These are phyloP conservation scores for Tripidium arundinaceum DNA, from an alignment of 202 grass and related monocot genomes.

Conservation along the genomic window DNA sequence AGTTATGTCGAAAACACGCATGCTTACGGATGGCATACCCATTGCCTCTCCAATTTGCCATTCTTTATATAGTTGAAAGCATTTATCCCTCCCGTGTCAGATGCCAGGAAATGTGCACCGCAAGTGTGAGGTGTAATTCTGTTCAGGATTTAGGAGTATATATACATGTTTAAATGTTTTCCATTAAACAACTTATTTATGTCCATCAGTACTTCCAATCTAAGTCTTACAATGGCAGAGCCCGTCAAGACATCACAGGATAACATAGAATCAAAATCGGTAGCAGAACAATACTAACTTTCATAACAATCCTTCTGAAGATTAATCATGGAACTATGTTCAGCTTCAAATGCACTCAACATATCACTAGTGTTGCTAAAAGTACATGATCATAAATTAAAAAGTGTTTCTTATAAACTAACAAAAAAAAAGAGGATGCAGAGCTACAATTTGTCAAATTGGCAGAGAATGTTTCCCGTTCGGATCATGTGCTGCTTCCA, in stretches of 20 bases:
- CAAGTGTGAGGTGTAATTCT: too few species aligned
- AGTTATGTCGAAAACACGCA: too few species aligned
- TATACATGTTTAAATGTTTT: background rate
- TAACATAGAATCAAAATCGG: background rate
- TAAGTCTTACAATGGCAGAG: background rate
- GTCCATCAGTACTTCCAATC: background rate
- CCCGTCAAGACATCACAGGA: background rate
- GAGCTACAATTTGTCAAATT: conserved; percentile 34
- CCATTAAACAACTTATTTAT: background rate
- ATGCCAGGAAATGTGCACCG: background rate
- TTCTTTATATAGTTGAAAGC: background rate
- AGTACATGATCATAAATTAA: conserved; percentile 39
- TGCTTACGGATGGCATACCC: too few species aligned
- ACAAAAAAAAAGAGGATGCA: background rate
- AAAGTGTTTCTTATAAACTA: conserved; percentile 35
- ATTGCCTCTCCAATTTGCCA: background rate
- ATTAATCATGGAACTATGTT: conserved; percentile 44
- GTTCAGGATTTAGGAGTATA: background rate
- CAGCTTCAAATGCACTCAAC: conserved; percentile 29
- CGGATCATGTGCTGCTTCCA: conserved; percentile 12
- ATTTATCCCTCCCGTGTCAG: background rate
- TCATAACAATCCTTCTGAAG: background rate
- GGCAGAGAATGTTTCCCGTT: conserved; percentile 23
- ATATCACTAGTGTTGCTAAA: conserved; percentile 35
- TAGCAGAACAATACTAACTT: background rate